Evolutionary conservation across 2,329 filamentous ascomycete species (phyloP).

Genomic region (Rasamsonia emersonii): DNA sequence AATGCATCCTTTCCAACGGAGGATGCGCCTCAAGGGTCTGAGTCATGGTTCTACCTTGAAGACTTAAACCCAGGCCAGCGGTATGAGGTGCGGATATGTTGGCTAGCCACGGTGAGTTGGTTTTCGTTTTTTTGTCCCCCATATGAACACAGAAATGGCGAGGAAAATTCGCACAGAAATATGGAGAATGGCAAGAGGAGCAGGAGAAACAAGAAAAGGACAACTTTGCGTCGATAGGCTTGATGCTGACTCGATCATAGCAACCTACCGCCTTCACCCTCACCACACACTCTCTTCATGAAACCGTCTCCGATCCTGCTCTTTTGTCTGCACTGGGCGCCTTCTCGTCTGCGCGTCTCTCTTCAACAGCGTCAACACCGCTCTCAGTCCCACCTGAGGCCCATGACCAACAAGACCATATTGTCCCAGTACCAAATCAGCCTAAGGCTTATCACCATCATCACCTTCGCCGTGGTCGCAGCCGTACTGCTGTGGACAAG

Average conservation of each 20-base stretch:
- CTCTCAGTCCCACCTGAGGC: slow-evolving; percentile 14
- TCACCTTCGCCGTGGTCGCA: slow-evolving; percentile 7
- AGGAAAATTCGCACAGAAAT: no score
- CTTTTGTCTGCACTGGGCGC: slow-evolving; percentile 57
- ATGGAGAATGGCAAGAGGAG: not conserved
- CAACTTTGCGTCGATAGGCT: no score
- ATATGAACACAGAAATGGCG: not conserved
- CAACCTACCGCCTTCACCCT: slow-evolving; percentile 78
- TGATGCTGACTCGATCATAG: slow-evolving; percentile 38
- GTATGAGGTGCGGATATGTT: slow-evolving; percentile 90
- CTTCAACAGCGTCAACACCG: no score
- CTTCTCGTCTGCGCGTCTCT: slow-evolving; percentile 49
- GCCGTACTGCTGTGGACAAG: not conserved
- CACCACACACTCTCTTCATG: slow-evolving; percentile 52
- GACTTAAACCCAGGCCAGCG: slow-evolving; percentile 60
- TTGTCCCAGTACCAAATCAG: slow-evolving; percentile 10
- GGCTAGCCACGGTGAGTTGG: slow-evolving; percentile 74
- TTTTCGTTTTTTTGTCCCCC: slow-evolving; percentile 2
- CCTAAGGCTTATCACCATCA: slow-evolving; percentile 10
- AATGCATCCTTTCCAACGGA: slow-evolving; percentile 58
- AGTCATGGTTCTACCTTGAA: slow-evolving; percentile 73
- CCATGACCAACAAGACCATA: slow-evolving; percentile 7
- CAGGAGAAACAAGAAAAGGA: no score
- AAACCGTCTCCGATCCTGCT: slow-evolving; percentile 53
- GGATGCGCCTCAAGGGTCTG: slow-evolving; percentile 45